These are phyloP conservation scores for Beauveria varroae DNA, from an alignment of 2,329 filamentous ascomycete genomes.

Conservation along the genomic window DNA sequence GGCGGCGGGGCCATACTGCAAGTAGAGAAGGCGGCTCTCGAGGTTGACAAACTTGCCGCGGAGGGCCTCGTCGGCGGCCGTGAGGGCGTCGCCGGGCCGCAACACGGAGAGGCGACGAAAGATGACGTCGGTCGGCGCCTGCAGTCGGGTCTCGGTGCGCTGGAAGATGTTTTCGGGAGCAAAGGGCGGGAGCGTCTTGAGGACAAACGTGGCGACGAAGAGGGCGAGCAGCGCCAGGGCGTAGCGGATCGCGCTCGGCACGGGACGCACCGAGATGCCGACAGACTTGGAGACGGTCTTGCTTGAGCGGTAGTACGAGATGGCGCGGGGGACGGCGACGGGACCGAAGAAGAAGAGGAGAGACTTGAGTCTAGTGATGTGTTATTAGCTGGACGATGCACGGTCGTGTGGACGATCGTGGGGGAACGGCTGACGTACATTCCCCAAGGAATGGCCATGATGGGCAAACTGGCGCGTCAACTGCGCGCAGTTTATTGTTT, in stretches of 20 bases:
- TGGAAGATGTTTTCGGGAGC: conserved; percentile 76
- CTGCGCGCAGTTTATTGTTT: background rate
- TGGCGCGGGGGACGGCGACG: conserved; percentile 58
- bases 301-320: conserved; percentile 55
- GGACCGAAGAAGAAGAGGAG: conserved; percentile 60
- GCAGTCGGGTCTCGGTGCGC: conserved; percentile 70
- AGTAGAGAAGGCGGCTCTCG: conserved; percentile 71
- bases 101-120: conserved; percentile 64
- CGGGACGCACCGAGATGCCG: conserved; percentile 44
- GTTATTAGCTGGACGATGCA: background rate
- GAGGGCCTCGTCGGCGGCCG: conserved; percentile 54
- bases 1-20: conserved; percentile 70
- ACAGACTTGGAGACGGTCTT: conserved; percentile 33
- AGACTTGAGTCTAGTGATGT: conserved; percentile 39
- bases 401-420: background rate
- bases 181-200: conserved; percentile 59
- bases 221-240: conserved; percentile 53
- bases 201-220: conserved; percentile 35
- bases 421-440: conserved; percentile 14
- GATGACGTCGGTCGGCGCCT: conserved; percentile 76
- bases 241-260: conserved; percentile 46
- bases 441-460: conserved; percentile 7
- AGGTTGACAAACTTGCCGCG: conserved; percentile 60
- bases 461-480: background rate
- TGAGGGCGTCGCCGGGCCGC: conserved; percentile 42